Evolutionary conservation across 1,139 yeast genomes (phyloP).

Genomic region (Wickerhamomyces sp.): DNA sequence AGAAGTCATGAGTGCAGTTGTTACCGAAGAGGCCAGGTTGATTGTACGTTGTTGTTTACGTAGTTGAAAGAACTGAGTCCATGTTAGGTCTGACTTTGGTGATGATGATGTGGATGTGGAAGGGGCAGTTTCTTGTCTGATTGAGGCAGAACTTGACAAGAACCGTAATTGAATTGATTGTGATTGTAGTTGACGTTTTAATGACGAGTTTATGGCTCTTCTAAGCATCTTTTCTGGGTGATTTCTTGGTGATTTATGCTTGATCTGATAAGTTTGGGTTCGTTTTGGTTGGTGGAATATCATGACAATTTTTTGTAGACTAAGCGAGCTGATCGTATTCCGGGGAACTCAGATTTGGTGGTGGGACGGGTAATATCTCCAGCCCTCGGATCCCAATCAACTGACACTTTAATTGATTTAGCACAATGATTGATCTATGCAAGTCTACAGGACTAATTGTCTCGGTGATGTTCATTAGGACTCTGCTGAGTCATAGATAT

Average conservation of each 20-base stretch:
- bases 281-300: no score
- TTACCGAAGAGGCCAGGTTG: conserved; percentile 60
- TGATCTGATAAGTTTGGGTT: no score
- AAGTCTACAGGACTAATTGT: no score
- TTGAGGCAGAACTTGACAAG: not conserved
- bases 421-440: no score
- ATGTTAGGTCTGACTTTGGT: conserved; percentile 26
- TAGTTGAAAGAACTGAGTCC: conserved; percentile 77
- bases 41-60: conserved; percentile 72
- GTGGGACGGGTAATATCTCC: no score
- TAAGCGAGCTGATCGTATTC: no score
- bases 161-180: not conserved
- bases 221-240: conserved; percentile 1
- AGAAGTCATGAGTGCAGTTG: conserved; percentile 67
- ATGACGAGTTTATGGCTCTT: not conserved
- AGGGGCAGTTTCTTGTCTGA: not conserved
- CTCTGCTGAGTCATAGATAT: no score
- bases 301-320: no score
- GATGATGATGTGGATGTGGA: not conserved
- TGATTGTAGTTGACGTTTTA: conserved; percentile 1
- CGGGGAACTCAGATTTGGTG: no score
- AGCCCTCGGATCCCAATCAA: no score
- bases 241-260: not conserved
- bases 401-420: no score
- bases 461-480: no score